Conservation (phyloP, 352 stramenopile genomes). For the Pythium scleroteichum region DNA sequence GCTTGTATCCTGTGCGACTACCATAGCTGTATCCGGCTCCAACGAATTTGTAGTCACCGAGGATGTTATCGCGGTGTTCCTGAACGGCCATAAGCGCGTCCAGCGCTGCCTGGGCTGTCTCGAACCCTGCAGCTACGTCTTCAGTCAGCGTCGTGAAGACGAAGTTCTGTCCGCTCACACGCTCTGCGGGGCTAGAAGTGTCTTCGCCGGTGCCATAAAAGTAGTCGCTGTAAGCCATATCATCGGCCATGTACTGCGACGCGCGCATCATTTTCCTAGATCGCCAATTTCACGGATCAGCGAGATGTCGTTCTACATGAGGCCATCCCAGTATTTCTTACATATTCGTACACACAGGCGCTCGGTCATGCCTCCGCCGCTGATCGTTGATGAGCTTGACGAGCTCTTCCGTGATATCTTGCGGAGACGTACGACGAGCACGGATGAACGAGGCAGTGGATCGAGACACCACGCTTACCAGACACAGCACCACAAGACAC, state of each 20-base stretch:
- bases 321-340: slow-evolving; percentile 9
- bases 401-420: slow-evolving; percentile 26
- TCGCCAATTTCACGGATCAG: too few relatives aligned
- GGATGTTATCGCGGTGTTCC: slow-evolving; percentile 33
- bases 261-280: slow-evolving; percentile 29
- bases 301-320: too few relatives aligned
- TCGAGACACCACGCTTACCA: background rate
- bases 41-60: slow-evolving; percentile 28
- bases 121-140: slow-evolving; percentile 34
- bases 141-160: slow-evolving; percentile 36
- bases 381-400: slow-evolving; percentile 29
- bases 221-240: slow-evolving; percentile 33
- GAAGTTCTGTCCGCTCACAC: slow-evolving; percentile 47
- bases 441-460: slow-evolving; percentile 28
- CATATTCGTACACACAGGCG: slow-evolving; percentile 28
- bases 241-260: slow-evolving; percentile 28
- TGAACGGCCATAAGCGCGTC: slow-evolving; percentile 31
- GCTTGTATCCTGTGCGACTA: slow-evolving; percentile 23
- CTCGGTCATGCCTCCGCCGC: slow-evolving; percentile 18
- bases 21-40: slow-evolving; percentile 28
- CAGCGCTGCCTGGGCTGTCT: slow-evolving; percentile 25
- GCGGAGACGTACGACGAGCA: slow-evolving; percentile 8
- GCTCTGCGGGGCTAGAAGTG: slow-evolving; percentile 44
- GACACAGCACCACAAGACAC: slow-evolving; percentile 13
- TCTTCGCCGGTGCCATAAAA: slow-evolving; percentile 42